Base-by-base conservation (phyloP, 1,284 basidiomycete genomes). In the Schizophyllum commune region DNA sequence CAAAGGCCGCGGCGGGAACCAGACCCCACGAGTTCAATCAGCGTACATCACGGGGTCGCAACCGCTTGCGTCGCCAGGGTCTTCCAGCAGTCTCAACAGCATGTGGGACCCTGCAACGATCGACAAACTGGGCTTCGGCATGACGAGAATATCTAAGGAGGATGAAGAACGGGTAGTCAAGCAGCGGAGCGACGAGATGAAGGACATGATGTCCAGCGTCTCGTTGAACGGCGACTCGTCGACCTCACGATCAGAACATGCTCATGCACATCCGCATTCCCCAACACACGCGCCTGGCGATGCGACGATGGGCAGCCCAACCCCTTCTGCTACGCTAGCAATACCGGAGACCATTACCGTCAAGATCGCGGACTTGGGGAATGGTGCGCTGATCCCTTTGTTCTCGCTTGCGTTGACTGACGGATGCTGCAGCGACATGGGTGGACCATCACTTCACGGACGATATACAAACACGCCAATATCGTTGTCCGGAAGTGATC, bases 1-100 rank as follows among this genome's bases (percentile, higher is more conserved):
- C 58, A 93, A 94, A 66, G 96, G 96, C 1, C 84, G 96, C 59
- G 92, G 94, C n/a, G 96, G 96, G 0, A 95, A 97, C 70, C 95
- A 97, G 73, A 98, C 96, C 0, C 96, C 96, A 0, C 83, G 94
- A 34, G 88, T 89, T 32, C 94, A 97, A 68, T 88, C 86, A 62
- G 62, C 54, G 80, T 91, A 92, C 77, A 98, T 98, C 75, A 97
- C 94, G 0, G 93, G 92, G 34, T 95, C 92, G 1, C 96, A 95
- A 71, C 96, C 96, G 0, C 82, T 99, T 4, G 95, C 96, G 0
- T 82, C 92, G 68, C 77, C 91, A 56, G 62, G 63, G 13, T 61
- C 61, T 19, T 60, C 53, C 9, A 59, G 62, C 54, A 63, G 60
- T 22, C 53, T 61, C 9, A 59, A 63, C 52, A 64, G 64, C 61